Conservation (phyloP, 495 filamentous ascomycete genomes). For the Glarea lozoyensis region DNA sequence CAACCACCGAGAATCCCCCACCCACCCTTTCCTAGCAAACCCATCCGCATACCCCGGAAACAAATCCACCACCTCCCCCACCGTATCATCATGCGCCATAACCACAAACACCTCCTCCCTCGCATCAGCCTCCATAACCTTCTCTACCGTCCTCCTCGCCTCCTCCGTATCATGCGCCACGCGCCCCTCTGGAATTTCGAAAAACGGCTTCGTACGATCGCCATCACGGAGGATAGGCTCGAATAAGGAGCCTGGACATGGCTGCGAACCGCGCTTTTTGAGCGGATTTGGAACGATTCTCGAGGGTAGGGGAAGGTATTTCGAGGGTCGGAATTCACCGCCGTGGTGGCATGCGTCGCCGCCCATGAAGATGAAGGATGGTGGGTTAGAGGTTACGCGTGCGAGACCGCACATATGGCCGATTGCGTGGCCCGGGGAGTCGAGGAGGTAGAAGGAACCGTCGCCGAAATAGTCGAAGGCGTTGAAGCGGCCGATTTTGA, state of each 20-base stretch:
- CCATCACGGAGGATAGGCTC: conserved; percentile 19
- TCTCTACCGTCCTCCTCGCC: conserved; percentile 28
- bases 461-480: conserved; percentile 51
- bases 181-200: conserved; percentile 19
- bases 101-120: conserved; percentile 38
- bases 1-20: conserved; percentile 37
- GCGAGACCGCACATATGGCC: conserved; percentile 45
- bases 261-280: conserved; percentile 9
- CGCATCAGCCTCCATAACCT: conserved; percentile 36
- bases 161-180: conserved; percentile 21
- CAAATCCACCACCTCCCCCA: conserved; percentile 31
- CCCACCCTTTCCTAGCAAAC: conserved; percentile 41
- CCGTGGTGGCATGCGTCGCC: conserved; percentile 44
- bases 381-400: conserved; percentile 26
- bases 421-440: conserved; percentile 39
- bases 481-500: conserved; percentile 34
- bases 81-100: conserved; percentile 39
- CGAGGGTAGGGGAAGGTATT: conserved; percentile 30
- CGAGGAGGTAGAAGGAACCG: conserved; percentile 44
- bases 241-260: conserved; percentile 20
- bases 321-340: conserved; percentile 34
- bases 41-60: conserved; percentile 37
- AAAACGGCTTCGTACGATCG: conserved; percentile 27
- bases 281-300: conserved; percentile 27
- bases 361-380: conserved; percentile 43